phyloP scores from a whole-genome alignment of 371 early-diverging fungal genomes.

The Smittium culicis region DNA sequence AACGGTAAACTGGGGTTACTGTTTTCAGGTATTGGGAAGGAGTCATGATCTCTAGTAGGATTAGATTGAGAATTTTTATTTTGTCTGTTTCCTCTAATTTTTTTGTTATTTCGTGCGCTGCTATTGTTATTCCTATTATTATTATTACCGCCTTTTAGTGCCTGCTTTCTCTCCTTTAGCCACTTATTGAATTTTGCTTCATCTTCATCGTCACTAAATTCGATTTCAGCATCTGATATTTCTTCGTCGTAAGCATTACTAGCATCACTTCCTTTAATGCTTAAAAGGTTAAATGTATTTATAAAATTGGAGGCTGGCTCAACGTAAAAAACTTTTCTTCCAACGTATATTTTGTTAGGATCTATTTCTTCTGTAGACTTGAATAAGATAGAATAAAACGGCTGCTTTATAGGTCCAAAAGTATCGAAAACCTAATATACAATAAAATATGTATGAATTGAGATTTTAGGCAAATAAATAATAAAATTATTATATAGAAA shows the following conservation, averaged over 20 bases:
- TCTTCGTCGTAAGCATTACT: constrained; percentile 89
- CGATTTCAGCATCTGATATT: constrained; percentile 48
- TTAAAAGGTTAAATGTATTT: constrained; percentile 44
- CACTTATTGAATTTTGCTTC: constrained; percentile 31
- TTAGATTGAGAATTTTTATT: not conserved
- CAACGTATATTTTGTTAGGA: constrained; percentile 26
- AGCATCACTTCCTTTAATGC: constrained; percentile 75
- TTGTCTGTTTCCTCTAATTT: not conserved
- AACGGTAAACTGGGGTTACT: not conserved
- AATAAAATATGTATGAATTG: not conserved
- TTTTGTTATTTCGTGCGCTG: not conserved
- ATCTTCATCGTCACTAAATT: constrained; percentile 53
- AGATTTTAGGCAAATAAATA: not conserved
- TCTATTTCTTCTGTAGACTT: constrained; percentile 46
- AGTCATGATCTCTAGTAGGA: not conserved
- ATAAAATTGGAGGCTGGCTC: constrained; percentile 49
- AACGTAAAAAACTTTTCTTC: constrained; percentile 46
- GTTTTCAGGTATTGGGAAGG: not conserved
- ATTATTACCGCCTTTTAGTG: too few species aligned
- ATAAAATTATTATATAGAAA: not conserved
- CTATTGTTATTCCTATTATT: not conserved
- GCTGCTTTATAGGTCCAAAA: constrained; percentile 77
- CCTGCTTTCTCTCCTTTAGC: constrained; percentile 17
- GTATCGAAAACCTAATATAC: constrained; percentile 62
- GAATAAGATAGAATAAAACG: constrained; percentile 71